Evolutionary conservation across 1,284 basidiomycete genomes (phyloP), one percentile per base, ranked within the genome.

Genomic region (Sanghuangporus weigelae): DNA sequence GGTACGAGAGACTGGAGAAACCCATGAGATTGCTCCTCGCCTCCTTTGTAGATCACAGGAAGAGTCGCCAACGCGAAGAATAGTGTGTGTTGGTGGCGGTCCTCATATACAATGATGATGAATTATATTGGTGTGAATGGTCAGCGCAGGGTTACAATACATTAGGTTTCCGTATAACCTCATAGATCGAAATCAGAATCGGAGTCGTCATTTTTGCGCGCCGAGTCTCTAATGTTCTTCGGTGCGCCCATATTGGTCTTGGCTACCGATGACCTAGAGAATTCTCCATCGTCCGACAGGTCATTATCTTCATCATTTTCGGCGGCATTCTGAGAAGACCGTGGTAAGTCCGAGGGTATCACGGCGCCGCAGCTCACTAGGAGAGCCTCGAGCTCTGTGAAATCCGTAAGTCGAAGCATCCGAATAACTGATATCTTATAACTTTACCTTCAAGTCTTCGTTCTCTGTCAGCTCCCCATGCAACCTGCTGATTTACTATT

Each of bases 401-500:
- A n/a, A 60, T 60, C 54, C 53, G 58, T 53, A 39, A 46, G 7
- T 53, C 44, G 44, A 48, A 56, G 66, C 40, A 65, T 53, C 59
- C 35, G 39, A 5, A 21, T 31, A 35, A 26, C 46, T 42, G 26
- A 48, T 40, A 49, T 35, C 56, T 3, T 66, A 50, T 49, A 60
- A 21, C 12, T 77, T 64, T 69, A 94, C 95, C 95, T 79, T 92
- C 87, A n/a, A 90, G 79, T 44, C 81, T 84, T 55, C 93, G 78
- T 66, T 96, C 84, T 74, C 85, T 81, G 78, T 92, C 80, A 69
- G 89, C 80, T 69, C 91, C 84, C 93, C 91, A 88, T 1, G 94
- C 86, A 3, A 94, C 81, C 21, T 97, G 81, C 73, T 98, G 95
- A 62, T 93, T 89, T 59, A 83, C 80, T 62, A 98, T 89, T 55